These are phyloP conservation scores for Straminergon stramineum DNA, from an alignment of 225 moss, liverwort and hornwort genomes.

Conservation along the genomic window DNA sequence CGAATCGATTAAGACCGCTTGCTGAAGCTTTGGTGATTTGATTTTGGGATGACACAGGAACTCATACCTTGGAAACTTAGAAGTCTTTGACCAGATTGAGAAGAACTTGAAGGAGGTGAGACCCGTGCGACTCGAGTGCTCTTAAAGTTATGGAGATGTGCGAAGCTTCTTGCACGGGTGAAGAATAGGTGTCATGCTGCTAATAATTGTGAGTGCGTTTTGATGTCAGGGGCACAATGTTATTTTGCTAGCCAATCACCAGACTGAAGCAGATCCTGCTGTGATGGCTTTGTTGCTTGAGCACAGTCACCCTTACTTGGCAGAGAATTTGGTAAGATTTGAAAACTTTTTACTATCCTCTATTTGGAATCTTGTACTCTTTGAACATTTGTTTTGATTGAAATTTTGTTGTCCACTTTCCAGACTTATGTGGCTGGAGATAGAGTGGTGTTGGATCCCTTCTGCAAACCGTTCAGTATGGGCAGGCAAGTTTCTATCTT, in stretches of 20 bases:
- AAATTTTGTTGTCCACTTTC: not conserved
- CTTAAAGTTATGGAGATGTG: not conserved
- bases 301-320: constrained; percentile 57
- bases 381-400: not conserved
- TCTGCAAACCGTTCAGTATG: constrained; percentile 99
- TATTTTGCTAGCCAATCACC: constrained; percentile 83
- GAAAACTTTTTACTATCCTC: not conserved
- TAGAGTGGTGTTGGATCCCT: constrained; percentile 93
- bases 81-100: constrained; percentile 65
- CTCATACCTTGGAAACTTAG: constrained; percentile 74
- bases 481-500: constrained; percentile 52
- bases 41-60: constrained; percentile 41
- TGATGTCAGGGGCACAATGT: constrained; percentile 81
- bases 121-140: not conserved
- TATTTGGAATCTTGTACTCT: not conserved
- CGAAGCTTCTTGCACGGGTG: not conserved
- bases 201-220: not conserved
- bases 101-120: constrained; percentile 62
- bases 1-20: not conserved
- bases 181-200: not conserved
- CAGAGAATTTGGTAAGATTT: constrained; percentile 72
- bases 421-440: constrained; percentile 98
- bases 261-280: constrained; percentile 96
- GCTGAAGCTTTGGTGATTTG: not conserved
- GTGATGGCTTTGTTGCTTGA: constrained; percentile 92